Conservation (phyloP, 768 basidiomycete species). For the Lentinula sp. region DNA sequence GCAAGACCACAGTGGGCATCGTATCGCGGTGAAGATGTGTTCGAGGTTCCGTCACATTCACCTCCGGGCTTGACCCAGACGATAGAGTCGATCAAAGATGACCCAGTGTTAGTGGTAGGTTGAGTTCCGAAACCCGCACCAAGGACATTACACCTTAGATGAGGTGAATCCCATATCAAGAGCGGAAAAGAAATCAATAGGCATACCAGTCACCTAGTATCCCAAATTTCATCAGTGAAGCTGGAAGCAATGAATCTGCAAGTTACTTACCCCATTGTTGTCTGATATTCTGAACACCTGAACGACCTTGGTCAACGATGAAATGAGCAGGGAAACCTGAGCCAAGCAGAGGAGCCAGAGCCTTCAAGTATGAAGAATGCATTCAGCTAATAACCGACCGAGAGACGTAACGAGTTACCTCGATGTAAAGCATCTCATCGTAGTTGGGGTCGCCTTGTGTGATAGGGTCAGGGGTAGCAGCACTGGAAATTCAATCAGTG, state of each 20-base stretch:
- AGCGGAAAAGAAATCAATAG: background rate
- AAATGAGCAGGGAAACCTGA: slow-evolving; percentile 48
- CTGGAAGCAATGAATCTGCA: background rate
- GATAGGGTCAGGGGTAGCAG: slow-evolving; percentile 51
- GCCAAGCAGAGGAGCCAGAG: slow-evolving; percentile 40
- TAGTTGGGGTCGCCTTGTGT: slow-evolving; percentile 56
- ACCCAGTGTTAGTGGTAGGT: slow-evolving; percentile 51
- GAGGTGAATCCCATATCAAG: background rate
- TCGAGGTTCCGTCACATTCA: slow-evolving; percentile 57
- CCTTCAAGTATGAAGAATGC: slow-evolving; percentile 18
- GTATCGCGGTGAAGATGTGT: slow-evolving; percentile 46
- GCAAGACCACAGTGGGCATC: slow-evolving; percentile 43
- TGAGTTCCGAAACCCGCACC: slow-evolving; percentile 57
- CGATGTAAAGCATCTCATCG: slow-evolving; percentile 56
- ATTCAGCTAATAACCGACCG: background rate
- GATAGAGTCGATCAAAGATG: slow-evolving; percentile 49
- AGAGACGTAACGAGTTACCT: slow-evolving; percentile 20
- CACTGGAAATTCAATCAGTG: slow-evolving; percentile 17
- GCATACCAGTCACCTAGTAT: slow-evolving; percentile 33
- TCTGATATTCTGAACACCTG: slow-evolving; percentile 58
- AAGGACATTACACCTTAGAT: slow-evolving; percentile 50
- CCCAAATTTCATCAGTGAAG: background rate
- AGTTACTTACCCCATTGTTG: slow-evolving; percentile 37
- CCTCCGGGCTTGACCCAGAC: slow-evolving; percentile 69
- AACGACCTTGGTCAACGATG: slow-evolving; percentile 63